Conservation (phyloP, 352 stramenopile species). For the Phytopythium montanum region DNA sequence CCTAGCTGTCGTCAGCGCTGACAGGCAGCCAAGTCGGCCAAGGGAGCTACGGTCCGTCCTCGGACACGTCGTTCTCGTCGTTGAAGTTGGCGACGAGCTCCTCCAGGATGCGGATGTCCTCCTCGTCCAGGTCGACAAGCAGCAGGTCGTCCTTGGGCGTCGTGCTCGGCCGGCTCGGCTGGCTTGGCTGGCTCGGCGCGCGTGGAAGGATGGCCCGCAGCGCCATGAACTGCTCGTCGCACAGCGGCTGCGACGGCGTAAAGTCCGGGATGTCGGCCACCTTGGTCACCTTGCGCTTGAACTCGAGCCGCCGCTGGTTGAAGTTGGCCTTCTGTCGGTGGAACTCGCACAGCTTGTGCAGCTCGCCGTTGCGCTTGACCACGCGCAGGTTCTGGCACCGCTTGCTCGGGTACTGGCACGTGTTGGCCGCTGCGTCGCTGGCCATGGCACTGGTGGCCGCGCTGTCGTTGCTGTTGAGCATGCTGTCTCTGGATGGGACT, state of each 20-base stretch:
- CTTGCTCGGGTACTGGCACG: constrained; percentile 37
- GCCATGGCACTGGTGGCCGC: not conserved
- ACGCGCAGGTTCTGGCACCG: constrained; percentile 31
- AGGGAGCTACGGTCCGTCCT: not conserved
- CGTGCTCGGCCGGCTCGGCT: not conserved
- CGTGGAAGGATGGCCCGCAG: constrained; percentile 6
- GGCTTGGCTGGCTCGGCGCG: not conserved
- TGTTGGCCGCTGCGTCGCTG: too few relatives aligned
- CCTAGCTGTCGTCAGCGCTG: not conserved
- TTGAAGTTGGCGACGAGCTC: constrained; percentile 13
- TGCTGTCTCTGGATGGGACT: not conserved
- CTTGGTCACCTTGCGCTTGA: constrained; percentile 10
- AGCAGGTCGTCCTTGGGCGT: not conserved
- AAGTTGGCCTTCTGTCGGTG: constrained; percentile 26
- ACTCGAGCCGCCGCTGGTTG: constrained; percentile 23
- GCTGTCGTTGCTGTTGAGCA: not conserved
- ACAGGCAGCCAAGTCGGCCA: too few relatives aligned
- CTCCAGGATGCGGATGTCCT: constrained; percentile 15
- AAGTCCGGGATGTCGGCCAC: constrained; percentile 9
- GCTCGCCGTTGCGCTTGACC: constrained; percentile 34
- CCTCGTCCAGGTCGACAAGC: constrained; percentile 13
- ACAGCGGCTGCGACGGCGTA: constrained; percentile 3
- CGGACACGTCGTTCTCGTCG: constrained; percentile 7
- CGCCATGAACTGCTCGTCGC: constrained; percentile 9
- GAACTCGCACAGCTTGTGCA: constrained; percentile 31